phyloP scores from a whole-genome alignment of 257 asterid species.

The Cinchona pubescens region DNA sequence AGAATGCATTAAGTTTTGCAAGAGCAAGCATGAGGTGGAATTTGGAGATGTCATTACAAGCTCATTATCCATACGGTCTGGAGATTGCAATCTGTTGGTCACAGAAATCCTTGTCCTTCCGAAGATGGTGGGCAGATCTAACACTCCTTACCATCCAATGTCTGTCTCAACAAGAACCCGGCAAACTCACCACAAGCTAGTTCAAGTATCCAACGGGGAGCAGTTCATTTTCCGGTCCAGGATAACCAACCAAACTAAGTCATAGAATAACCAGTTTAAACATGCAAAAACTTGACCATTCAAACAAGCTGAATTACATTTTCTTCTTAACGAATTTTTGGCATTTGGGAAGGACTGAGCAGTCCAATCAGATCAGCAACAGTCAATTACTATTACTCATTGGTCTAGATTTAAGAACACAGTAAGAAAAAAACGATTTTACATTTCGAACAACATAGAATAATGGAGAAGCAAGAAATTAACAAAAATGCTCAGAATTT shows the following conservation, averaged over 20 bases:
- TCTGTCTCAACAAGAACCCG: not conserved
- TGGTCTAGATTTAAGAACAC: not conserved
- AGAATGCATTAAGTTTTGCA: not conserved
- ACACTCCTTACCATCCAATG: not conserved
- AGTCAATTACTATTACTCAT: not conserved
- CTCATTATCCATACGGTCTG: not conserved
- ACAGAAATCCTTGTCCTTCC: not conserved
- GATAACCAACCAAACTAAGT: not conserved
- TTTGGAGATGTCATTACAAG: not conserved
- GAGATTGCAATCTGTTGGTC: not conserved
- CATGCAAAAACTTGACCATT: not conserved
- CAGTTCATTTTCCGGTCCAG: not conserved
- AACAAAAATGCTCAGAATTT: not conserved
- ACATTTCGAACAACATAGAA: not conserved
- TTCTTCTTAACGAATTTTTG: not conserved
- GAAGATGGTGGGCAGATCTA: not conserved
- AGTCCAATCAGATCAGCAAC: not conserved
- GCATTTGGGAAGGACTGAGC: not conserved
- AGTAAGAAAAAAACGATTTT: not conserved
- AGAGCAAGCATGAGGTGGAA: not conserved
- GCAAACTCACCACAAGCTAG: not conserved
- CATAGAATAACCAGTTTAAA: not conserved
- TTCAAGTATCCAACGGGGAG: not conserved
- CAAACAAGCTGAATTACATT: not conserved
- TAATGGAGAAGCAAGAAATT: not conserved